Evolutionary conservation across 352 stramenopile genomes (phyloP), one percentile per base, ranked within the genome.

Genomic region (Blastocystis sp.): DNA sequence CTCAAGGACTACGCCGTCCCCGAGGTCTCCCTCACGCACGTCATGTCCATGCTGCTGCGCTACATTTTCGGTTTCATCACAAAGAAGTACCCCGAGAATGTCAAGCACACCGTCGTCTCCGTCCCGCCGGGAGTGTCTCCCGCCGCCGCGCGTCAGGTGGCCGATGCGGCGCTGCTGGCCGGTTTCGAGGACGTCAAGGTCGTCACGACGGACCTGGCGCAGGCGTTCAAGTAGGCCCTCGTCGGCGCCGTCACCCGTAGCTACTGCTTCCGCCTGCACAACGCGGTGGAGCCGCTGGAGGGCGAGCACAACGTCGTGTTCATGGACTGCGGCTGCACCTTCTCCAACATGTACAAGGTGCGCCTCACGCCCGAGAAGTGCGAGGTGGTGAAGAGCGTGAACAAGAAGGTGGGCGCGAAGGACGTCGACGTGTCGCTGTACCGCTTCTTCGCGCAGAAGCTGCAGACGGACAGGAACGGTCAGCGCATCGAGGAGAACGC

Each of bases 391-490:
- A 21, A 45, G 11, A 69, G 48, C 57, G 78, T 65, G 43, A 88
- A 61, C 92, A 91, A 92, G 62, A 96, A 97, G 90, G 90, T 99
- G 0, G 97, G 97, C 42, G 97, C 97, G 78, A 93, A 97, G 40
- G 95, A 98, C 91, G 98, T 99, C 88, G 97, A 99, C 92, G 91
- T 93, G 68, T 92, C 92, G 48, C 95, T 99, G 91, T 96, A 93
- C 65, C 92, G 96, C 84, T 95, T 98, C 89, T 93, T 97, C 14
- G 95, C 95, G 2, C 90, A 93, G 40, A 94, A 98, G 89, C 98
- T 99, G 89, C 91, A 97, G 57, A 94, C 93, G 52, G 98, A 98
- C 92, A 95, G 96, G 92, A 96, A 96, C 89, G 70, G 21, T n/a
- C 34, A 57, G 17, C 94, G 94, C 42, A 94, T 98, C 87, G 92